phyloP scores from a whole-genome alignment of 2,329 filamentous ascomycete species.

The Chrysoporthe cubensis region DNA sequence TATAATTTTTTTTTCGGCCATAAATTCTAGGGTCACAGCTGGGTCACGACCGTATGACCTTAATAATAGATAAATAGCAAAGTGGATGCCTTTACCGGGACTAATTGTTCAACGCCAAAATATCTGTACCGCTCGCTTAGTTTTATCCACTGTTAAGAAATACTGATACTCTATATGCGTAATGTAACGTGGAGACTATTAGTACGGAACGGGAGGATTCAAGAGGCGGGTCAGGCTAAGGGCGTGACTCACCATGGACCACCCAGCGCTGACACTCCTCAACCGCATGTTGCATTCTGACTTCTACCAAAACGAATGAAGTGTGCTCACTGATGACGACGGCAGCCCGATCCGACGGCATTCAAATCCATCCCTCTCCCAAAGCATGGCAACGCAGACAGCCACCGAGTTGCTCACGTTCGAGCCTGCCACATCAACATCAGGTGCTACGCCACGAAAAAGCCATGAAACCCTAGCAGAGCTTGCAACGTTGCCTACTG shows the following conservation, averaged over 20 bases:
- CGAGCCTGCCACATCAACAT: not conserved
- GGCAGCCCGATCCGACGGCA: not conserved
- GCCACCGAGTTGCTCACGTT: not conserved
- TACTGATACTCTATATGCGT: not conserved
- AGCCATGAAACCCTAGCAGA: conserved; percentile 4
- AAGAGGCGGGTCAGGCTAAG: too few species aligned
- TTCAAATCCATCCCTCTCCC: not conserved
- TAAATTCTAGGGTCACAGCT: too few species aligned
- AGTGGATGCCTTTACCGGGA: too few species aligned
- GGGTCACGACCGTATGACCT: too few species aligned
- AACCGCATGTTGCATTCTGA: not conserved
- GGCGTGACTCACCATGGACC: too few species aligned
- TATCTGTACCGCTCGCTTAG: too few species aligned
- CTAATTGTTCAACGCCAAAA: too few species aligned
- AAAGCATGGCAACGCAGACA: not conserved
- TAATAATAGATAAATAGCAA: too few species aligned
- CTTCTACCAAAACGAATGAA: not conserved
- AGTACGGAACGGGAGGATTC: not conserved
- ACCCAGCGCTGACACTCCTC: not conserved
- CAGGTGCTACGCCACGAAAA: not conserved
- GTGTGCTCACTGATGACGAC: not conserved
- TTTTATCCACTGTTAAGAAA: not conserved
- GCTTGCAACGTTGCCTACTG: not conserved
- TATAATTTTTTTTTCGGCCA: too few species aligned
- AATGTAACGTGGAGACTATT: not conserved